phyloP scores from a whole-genome alignment of 2,329 filamentous ascomycete species.

The Paramyrothecium sp. region DNA sequence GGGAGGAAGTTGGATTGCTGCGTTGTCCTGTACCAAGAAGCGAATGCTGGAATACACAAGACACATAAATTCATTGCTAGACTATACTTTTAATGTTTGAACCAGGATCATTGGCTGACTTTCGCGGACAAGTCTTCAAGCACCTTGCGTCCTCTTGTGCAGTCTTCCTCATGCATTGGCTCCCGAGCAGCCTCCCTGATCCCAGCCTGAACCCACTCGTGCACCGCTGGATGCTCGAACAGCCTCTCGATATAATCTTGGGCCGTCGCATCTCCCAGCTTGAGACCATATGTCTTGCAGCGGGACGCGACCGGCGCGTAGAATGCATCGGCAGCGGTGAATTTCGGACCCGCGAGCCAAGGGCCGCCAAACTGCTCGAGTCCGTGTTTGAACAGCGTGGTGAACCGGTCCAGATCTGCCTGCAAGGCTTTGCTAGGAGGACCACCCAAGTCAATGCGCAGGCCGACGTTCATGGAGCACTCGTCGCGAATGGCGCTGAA shows the following conservation, averaged over 20 bases:
- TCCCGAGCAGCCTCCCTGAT: slow-evolving; percentile 36
- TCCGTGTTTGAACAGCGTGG: slow-evolving; percentile 35
- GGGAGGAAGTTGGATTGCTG: too few species aligned
- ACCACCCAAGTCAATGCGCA: slow-evolving; percentile 30
- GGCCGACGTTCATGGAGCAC: slow-evolving; percentile 39
- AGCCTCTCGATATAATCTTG: slow-evolving; percentile 32
- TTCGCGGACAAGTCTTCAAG: slow-evolving; percentile 22
- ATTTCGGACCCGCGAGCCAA: slow-evolving; percentile 35
- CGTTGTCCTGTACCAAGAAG: too few species aligned
- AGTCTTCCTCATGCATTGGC: slow-evolving; percentile 33
- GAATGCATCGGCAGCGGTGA: slow-evolving; percentile 39
- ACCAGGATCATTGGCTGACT: background rate
- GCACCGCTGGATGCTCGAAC: slow-evolving; percentile 30
- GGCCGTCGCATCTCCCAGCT: slow-evolving; percentile 22
- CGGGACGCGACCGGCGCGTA: slow-evolving; percentile 40
- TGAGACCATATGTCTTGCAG: slow-evolving; percentile 33
- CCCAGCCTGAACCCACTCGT: slow-evolving; percentile 35
- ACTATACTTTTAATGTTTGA: too few species aligned
- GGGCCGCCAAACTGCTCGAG: slow-evolving; percentile 38
- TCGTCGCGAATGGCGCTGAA: slow-evolving; percentile 39
- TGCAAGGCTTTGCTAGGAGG: slow-evolving; percentile 25
- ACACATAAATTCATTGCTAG: too few species aligned
- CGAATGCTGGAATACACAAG: too few species aligned
- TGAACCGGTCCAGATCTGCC: slow-evolving; percentile 32
- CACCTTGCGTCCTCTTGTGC: slow-evolving; percentile 27